These are phyloP conservation scores for Stachybotrys elegans DNA, from an alignment of 2,329 filamentous ascomycete species.

Conservation along the genomic window DNA sequence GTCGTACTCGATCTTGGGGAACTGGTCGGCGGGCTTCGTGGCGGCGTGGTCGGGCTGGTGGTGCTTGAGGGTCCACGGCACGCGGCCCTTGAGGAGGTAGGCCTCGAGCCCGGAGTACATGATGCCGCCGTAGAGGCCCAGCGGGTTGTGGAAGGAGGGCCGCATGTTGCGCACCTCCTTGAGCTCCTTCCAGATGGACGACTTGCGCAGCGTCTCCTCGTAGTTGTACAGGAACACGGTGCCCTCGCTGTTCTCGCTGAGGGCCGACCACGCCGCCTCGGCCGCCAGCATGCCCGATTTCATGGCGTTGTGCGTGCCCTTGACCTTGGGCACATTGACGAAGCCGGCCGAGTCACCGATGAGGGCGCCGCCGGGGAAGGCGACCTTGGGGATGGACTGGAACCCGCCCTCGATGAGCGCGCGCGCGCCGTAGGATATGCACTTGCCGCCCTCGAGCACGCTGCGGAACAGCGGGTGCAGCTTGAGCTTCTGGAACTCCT, in stretches of 20 bases:
- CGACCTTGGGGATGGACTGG: conserved; percentile 94
- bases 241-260: conserved; percentile 52
- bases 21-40: conserved; percentile 75
- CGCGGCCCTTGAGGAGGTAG: conserved; percentile 76
- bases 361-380: conserved; percentile 90
- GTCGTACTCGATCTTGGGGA: conserved; percentile 87
- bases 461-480: conserved; percentile 86
- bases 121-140: conserved; percentile 86
- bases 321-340: conserved; percentile 96
- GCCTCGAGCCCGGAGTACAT: conserved; percentile 92
- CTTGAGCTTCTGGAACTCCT: conserved; percentile 98
- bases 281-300: conserved; percentile 95
- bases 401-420: conserved; percentile 92
- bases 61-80: conserved; percentile 91
- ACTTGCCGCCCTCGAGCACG: conserved; percentile 92
- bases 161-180: conserved; percentile 96
- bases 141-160: conserved; percentile 82
- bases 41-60: conserved; percentile 69
- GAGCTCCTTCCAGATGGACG: conserved; percentile 88
- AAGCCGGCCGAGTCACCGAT: conserved; percentile 97
- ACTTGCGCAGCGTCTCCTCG: conserved; percentile 80
- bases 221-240: conserved; percentile 93
- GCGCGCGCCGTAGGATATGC: conserved; percentile 91
- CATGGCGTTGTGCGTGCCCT: conserved; percentile 97
- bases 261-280: conserved; percentile 78